These are phyloP conservation scores for Cylindrodendrum hubeiense DNA, from an alignment of 2,329 filamentous ascomycete species.

Conservation along the genomic window DNA sequence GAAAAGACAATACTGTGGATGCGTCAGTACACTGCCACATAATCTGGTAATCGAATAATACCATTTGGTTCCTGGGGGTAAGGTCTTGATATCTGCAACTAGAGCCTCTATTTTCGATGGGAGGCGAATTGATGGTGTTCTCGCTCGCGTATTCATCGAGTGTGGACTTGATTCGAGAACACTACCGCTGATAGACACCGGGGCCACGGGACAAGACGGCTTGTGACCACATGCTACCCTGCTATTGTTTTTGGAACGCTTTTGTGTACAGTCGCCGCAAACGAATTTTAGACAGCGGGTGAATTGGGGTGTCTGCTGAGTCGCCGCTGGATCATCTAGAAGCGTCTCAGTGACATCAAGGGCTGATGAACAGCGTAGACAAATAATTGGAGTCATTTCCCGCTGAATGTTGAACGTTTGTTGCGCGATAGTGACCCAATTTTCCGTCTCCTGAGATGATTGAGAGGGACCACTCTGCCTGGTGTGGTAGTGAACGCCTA, in stretches of 20 bases:
- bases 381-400: constrained; percentile 43
- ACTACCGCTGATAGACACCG: constrained; percentile 38
- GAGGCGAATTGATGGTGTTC: background rate
- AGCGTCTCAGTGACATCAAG: constrained; percentile 40
- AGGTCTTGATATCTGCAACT: constrained; percentile 45
- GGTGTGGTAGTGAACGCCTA: constrained; percentile 55
- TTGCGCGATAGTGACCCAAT: constrained; percentile 48
- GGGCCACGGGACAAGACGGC: constrained; percentile 36
- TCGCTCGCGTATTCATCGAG: background rate
- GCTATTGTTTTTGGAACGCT: background rate
- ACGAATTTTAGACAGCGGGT: constrained; percentile 49
- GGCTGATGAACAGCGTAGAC: constrained; percentile 43
- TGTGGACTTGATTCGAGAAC: constrained; percentile 38
- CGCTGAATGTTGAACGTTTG: constrained; percentile 49
- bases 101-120: constrained; percentile 52
- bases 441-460: background rate
- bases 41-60: constrained; percentile 16
- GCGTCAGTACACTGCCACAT: background rate
- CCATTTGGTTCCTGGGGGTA: constrained; percentile 50
- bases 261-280: constrained; percentile 47
- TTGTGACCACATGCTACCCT: constrained; percentile 41
- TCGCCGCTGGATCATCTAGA: constrained; percentile 25
- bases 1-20: constrained; percentile 63
- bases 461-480: constrained; percentile 40
- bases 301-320: constrained; percentile 37